Conservation (phyloP, 306 rosid genomes). For the Oxytropis ochrocephala region DNA sequence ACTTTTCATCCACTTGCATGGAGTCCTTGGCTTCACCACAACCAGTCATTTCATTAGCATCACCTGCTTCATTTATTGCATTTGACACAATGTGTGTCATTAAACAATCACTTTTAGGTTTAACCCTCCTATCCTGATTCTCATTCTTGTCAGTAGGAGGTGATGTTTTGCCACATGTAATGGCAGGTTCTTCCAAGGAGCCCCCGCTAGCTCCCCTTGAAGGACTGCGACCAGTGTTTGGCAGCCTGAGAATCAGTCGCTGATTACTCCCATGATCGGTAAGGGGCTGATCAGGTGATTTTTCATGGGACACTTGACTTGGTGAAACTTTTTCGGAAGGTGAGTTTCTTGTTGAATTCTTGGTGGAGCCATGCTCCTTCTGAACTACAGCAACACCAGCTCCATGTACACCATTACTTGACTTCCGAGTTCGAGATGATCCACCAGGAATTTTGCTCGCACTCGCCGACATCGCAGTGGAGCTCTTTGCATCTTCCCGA, state of each 20-base stretch:
- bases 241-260: constrained; percentile 59
- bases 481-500: constrained; percentile 82
- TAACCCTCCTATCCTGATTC: constrained; percentile 42
- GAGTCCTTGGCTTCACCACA: constrained; percentile 53
- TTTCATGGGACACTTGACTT: constrained; percentile 40
- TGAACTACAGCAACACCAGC: constrained; percentile 42
- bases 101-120: constrained; percentile 44
- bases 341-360: constrained; percentile 31
- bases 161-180: constrained; percentile 43
- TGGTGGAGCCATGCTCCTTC: constrained; percentile 45
- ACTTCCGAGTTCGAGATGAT: constrained; percentile 58
- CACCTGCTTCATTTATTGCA: constrained; percentile 45
- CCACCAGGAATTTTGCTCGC: constrained; percentile 40
- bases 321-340: constrained; percentile 46
- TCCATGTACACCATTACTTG: constrained; percentile 63
- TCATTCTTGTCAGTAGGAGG: constrained; percentile 67
- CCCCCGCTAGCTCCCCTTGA: constrained; percentile 53
- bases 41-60: constrained; percentile 41
- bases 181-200: constrained; percentile 53
- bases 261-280: constrained; percentile 48
- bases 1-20: constrained; percentile 37
- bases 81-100: constrained; percentile 32
- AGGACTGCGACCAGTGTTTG: constrained; percentile 68
- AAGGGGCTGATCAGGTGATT: constrained; percentile 46
- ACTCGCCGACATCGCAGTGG: constrained; percentile 62